Percentiles rank a stretch among this genome's conserved stretches.
phyloP scores from a whole-genome alignment of 768 basidiomycete species.

The Trametopsis cervina region DNA sequence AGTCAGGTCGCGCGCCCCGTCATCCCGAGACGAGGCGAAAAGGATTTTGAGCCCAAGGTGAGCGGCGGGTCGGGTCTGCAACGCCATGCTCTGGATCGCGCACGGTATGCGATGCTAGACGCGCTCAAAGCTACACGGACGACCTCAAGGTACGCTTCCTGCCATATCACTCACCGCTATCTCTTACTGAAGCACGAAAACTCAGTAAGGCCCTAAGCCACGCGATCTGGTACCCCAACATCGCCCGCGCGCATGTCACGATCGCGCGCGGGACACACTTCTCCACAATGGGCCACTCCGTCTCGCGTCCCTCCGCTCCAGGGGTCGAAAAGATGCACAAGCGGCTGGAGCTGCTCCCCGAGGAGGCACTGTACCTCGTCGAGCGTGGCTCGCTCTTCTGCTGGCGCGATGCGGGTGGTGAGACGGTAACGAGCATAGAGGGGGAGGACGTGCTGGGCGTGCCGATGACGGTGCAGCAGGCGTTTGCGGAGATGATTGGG shows the following conservation, averaged over 20 bases:
- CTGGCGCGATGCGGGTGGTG: conserved; percentile 45
- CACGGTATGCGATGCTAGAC: conserved; percentile 82
- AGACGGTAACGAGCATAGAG: conserved; percentile 16
- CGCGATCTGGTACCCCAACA: conserved; percentile 68
- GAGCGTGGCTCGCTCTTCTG: conserved; percentile 88
- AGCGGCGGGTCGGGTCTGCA: conserved; percentile 69
- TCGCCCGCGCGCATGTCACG: conserved; percentile 60
- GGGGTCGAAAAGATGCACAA: conserved; percentile 43
- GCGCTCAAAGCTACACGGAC: conserved; percentile 68
- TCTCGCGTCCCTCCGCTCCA: conserved; percentile 37
- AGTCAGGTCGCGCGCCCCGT: conserved; percentile 52
- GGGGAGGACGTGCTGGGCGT: conserved; percentile 39
- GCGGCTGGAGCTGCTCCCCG: conserved; percentile 81
- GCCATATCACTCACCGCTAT: not conserved
- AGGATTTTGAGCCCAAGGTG: conserved; percentile 85
- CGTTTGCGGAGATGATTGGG: conserved; percentile 80
- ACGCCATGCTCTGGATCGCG: conserved; percentile 69
- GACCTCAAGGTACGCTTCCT: conserved; percentile 59
- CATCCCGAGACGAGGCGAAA: conserved; percentile 95
- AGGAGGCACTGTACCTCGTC: conserved; percentile 90
- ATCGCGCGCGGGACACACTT: conserved; percentile 81
- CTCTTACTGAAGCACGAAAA: too few relatives aligned
- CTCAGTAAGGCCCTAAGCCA: conserved; percentile 78
- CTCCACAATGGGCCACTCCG: conserved; percentile 73
- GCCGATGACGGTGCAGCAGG: conserved; percentile 91